A percentile compares a stretch with the other conserved stretches of the same genome.
These are phyloP conservation scores for Ceratocystis destructans DNA, from an alignment of 2,329 filamentous ascomycete genomes.

Conservation along the genomic window DNA sequence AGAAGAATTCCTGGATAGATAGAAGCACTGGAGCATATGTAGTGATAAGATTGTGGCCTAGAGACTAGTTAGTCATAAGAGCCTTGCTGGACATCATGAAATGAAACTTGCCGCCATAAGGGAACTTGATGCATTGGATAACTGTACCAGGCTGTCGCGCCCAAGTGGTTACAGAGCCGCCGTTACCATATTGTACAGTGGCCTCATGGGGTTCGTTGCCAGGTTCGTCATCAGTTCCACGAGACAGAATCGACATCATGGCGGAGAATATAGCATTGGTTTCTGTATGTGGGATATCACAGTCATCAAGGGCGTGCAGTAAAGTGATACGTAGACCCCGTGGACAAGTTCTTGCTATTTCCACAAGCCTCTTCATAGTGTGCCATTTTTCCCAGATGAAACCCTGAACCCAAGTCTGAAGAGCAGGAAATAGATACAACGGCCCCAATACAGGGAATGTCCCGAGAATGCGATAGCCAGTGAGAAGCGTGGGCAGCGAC, in stretches of 20 bases:
- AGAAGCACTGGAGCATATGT: constrained; percentile 49
- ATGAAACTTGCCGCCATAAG: constrained; percentile 38
- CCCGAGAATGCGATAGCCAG: constrained; percentile 67
- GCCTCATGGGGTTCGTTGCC: constrained; percentile 33
- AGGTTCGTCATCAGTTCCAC: constrained; percentile 22
- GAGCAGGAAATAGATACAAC: constrained; percentile 32
- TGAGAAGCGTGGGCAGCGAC: constrained; percentile 56
- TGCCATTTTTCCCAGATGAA: constrained; percentile 72
- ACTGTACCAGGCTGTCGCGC: constrained; percentile 32
- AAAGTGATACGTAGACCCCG: constrained; percentile 51
- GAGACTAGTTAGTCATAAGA: not conserved
- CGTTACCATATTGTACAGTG: constrained; percentile 32
- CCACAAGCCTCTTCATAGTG: constrained; percentile 51
- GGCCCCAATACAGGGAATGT: constrained; percentile 67
- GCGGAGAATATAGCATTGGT: constrained; percentile 49
- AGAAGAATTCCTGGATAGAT: constrained; percentile 53
- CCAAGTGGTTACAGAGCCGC: constrained; percentile 38
- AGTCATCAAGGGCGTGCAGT: constrained; percentile 68
- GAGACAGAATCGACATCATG: constrained; percentile 39
- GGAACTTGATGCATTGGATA: constrained; percentile 41
- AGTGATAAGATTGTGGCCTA: constrained; percentile 58
- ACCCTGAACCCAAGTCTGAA: constrained; percentile 32
- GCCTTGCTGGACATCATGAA: not conserved
- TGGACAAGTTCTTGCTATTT: constrained; percentile 38
- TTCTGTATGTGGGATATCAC: constrained; percentile 65